These are phyloP conservation scores for Eucalyptus virginea DNA, from an alignment of 345 rosid genomes.

Conservation along the genomic window DNA sequence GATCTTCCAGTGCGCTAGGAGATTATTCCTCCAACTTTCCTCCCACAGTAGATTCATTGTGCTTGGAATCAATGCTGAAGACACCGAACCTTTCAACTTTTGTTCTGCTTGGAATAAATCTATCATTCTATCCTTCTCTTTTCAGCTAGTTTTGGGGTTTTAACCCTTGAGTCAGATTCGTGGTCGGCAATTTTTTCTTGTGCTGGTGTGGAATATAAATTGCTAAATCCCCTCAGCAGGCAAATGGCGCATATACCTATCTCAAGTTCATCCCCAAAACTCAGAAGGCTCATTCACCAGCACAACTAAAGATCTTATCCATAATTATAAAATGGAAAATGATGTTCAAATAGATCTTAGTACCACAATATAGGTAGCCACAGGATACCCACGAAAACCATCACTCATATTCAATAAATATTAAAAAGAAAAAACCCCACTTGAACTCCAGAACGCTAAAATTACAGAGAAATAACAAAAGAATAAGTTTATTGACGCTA, in stretches of 20 bases:
- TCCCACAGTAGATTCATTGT: background rate
- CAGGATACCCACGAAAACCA: background rate
- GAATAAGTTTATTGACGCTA: slow-evolving; percentile 4
- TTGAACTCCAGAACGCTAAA: background rate
- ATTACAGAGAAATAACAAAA: slow-evolving; percentile 13
- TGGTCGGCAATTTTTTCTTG: background rate
- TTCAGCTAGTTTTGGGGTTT: background rate
- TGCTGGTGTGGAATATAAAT: background rate
- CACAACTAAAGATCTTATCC: background rate
- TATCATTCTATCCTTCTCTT: background rate
- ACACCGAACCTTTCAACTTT: background rate
- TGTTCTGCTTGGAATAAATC: background rate
- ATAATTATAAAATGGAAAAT: background rate
- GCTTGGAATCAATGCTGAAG: background rate
- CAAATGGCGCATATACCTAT: background rate
- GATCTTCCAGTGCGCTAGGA: background rate
- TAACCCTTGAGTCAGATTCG: background rate
- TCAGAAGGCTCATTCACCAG: background rate
- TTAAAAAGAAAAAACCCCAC: background rate
- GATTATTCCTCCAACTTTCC: background rate
- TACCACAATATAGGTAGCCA: background rate
- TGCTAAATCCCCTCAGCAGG: background rate
- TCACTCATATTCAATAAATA: background rate
- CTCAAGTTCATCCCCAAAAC: background rate
- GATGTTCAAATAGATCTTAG: background rate